Base-by-base conservation (phyloP, 805 yeast genomes). In the Starmera quercuum region DNA sequence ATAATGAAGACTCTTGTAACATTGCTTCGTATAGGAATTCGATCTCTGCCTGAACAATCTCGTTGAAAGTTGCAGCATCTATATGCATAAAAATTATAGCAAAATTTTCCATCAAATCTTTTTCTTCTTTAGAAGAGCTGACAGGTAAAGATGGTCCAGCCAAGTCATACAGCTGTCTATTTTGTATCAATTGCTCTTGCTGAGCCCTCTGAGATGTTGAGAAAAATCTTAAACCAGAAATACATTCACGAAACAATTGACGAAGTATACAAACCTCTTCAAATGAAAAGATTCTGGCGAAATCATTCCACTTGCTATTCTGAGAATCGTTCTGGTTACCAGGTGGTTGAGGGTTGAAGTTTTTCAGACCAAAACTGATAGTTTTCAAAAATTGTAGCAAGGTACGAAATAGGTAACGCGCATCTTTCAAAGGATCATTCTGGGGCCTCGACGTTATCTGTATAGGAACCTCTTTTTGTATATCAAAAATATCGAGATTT, bases 11-110 rank as follows among this genome's bases (percentile, higher is more conserved):
- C 54, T 90, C 92, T 16, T 76, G 71, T 34, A 87, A 61, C 76
- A 86, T 83, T 3, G 84, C 72, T 11, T 82, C 78, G 48, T 84
- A 86, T 56, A 88, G 64, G 46, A 73, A 77, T 16, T 79, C 83
- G 36, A 90, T 66, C 56, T 92, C 95, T 2, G 78, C 68, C 41
- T 78, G 85, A 8, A 87, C 78, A 41, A 92, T 81, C 58, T 92
- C 98, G 54, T 85, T 88, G 58, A 94, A 94, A 0, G 97, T 83
- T 1, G 97, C 87, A 15, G 95, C 88, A 51, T 94, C 99, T 35
- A 94, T 73, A 52, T 86, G 95, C 45, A 87, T 84, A 58, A 86
- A 92, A 47, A 92, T 84, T 2, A 95, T 82, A 0, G 96, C 96
- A 53, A 92, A 76, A 4, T 87, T 80, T 51, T 94, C 98, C 95